Base-by-base conservation (phyloP, 164 flowering plant genomes). In the Dillenia suffruticosa region DNA sequence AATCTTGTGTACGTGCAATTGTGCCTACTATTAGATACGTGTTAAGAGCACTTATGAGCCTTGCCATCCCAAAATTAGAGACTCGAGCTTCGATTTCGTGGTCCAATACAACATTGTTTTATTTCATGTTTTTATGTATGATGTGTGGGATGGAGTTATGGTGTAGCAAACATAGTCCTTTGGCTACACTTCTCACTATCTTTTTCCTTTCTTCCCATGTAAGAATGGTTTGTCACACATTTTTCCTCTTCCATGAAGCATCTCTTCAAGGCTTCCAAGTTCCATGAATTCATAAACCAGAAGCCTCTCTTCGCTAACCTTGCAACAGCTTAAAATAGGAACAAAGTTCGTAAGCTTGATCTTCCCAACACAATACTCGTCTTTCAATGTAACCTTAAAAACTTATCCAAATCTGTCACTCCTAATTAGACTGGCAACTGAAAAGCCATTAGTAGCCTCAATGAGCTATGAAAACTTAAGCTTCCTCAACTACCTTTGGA, bases 171-270 rank as follows among this genome's bases (percentile, higher is more conserved):
- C 85, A n/a, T 3, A 86, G 81, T 3, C 89, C 92, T 65, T 81
- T 84, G 0, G 87, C 92, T 3, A 87, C 89, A 3, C 89, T 89
- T 63, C 82, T 65, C 0, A 79, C 88, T 11, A 86, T 82, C 70
- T 84, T 79, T 68, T 82, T 84, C 69, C 92, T 69, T 63, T 81
- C 89, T 9, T 80, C 92, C 96, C 98, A 92, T 12, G 83, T 81
- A 13, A 92, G 61, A 13, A 67, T 62, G 76, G 56, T 12, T 73
- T 61, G 2, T 81, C 81, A 9, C 68, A 50, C 9, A 69, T 55
- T 51, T 64, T 81, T 56, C 63, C 56, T 46, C 70, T 63, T n/a
- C 78, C 76, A 52, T 84, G 87, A 9, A 84, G 83, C 81, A 82
- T 75, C 52, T 84, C 92, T 63, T 86, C 92, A 2, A 86, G 75